phyloP scores from a whole-genome alignment of 768 basidiomycete genomes.

The Amanita subjunquillea region DNA sequence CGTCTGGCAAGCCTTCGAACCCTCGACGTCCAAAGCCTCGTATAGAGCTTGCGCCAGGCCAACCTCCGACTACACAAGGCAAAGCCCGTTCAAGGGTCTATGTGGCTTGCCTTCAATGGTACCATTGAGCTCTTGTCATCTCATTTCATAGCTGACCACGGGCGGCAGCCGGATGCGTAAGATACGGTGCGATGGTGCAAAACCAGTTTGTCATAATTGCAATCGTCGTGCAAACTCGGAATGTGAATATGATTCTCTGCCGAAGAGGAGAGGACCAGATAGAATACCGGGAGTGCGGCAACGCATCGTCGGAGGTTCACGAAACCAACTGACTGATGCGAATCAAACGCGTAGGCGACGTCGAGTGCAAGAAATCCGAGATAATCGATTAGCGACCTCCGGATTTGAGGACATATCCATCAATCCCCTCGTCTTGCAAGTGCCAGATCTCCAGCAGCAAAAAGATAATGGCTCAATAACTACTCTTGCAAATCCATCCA shows the following conservation, averaged over 20 bases:
- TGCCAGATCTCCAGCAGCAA: neutral
- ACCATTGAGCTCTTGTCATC: constrained; percentile 9
- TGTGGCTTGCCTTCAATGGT: constrained; percentile 77
- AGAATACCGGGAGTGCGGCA: constrained; percentile 73
- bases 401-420: neutral
- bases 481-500: too few species aligned
- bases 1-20: constrained; percentile 16
- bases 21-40: constrained; percentile 42
- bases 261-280: constrained; percentile 76
- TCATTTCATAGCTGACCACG: constrained; percentile 4
- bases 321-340: constrained; percentile 21
- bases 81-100: constrained; percentile 66
- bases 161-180: constrained; percentile 58
- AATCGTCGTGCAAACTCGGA: constrained; percentile 36
- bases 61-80: constrained; percentile 77
- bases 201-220: constrained; percentile 70
- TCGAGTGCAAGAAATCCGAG: neutral
- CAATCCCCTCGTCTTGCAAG: neutral
- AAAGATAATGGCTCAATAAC: too few species aligned
- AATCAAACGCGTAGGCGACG: neutral
- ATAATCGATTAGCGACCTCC: neutral
- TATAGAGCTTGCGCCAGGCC: constrained; percentile 64
- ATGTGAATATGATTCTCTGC: constrained; percentile 60
- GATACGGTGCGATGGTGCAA: constrained; percentile 76
- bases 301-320: constrained; percentile 35